These are phyloP conservation scores for Flagelloscypha sp. DNA, from an alignment of 768 basidiomycete species.

Conservation along the genomic window DNA sequence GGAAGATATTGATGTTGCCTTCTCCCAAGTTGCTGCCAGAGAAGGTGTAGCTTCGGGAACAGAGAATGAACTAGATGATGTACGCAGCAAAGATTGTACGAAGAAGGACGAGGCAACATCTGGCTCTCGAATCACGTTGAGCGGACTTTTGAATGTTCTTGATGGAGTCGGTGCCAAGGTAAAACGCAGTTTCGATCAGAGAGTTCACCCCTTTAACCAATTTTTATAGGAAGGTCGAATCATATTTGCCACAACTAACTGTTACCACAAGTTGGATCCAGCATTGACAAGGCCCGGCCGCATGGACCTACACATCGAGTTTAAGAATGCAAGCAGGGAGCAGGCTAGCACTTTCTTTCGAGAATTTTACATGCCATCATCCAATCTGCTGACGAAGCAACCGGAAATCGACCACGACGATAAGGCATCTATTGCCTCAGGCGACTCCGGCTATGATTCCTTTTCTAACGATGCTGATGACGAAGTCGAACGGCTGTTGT, in stretches of 20 bases:
- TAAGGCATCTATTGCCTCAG: constrained; percentile 11
- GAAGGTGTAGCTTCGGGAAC: no score
- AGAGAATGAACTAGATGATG: no score
- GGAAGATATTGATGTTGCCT: constrained; percentile 81
- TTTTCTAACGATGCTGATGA: constrained; percentile 17
- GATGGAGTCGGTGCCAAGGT: constrained; percentile 73
- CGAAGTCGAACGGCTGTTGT: constrained; percentile 15
- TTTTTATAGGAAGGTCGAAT: constrained; percentile 84
- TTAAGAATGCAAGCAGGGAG: constrained; percentile 61
- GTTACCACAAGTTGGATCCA: constrained; percentile 58
- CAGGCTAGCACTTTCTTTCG: constrained; percentile 61
- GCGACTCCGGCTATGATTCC: constrained; percentile 5
- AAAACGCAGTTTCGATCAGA: no score
- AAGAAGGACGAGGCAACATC: no score
- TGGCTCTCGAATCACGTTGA: constrained; percentile 61
- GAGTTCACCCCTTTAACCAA: no score
- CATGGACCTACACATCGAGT: constrained; percentile 74
- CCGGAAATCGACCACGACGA: constrained; percentile 16
- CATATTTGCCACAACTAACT: constrained; percentile 73
- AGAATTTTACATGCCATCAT: constrained; percentile 53
- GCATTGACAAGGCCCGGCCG: constrained; percentile 73
- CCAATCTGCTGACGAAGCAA: constrained; percentile 17
- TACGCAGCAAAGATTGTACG: no score
- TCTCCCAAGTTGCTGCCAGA: constrained; percentile 40
- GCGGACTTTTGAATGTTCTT: constrained; percentile 67